phyloP scores from a whole-genome alignment of 2,329 filamentous ascomycete species.

The Claviceps capensis region DNA sequence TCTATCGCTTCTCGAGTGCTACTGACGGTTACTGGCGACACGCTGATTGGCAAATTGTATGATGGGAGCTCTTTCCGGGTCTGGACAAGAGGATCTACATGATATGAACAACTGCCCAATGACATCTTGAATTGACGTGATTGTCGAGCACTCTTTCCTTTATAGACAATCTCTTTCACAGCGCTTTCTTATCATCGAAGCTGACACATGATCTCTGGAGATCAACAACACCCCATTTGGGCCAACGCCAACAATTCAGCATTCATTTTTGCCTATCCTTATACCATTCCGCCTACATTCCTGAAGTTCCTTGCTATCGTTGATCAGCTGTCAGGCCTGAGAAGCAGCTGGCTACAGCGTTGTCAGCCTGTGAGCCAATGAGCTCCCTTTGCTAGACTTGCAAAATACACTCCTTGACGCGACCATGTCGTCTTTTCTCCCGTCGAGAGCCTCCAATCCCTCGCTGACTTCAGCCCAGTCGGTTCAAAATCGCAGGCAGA shows the following conservation, averaged over 20 bases:
- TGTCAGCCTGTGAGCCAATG: neutral
- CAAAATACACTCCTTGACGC: neutral
- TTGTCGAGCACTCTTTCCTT: neutral
- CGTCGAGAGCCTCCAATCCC: constrained; percentile 8
- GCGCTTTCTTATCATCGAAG: neutral
- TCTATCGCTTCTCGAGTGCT: too few relatives aligned
- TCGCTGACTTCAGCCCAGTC: constrained; percentile 7
- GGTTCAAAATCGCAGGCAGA: neutral
- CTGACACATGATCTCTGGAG: neutral
- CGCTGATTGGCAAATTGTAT: too few relatives aligned
- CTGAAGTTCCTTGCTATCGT: neutral
- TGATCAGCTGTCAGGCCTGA: neutral
- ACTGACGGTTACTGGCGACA: too few relatives aligned
- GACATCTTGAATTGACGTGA: neutral
- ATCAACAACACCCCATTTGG: neutral
- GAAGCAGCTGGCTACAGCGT: neutral
- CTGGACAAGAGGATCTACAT: neutral
- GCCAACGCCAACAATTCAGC: neutral
- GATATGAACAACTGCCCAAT: neutral
- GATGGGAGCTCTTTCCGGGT: too few relatives aligned
- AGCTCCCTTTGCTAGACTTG: neutral
- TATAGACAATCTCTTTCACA: neutral
- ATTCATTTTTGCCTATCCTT: neutral
- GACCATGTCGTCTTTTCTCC: constrained; percentile 12
- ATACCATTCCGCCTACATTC: neutral